Base-by-base conservation (phyloP, 1,284 basidiomycete genomes). In the Fomitopsis palustris region DNA sequence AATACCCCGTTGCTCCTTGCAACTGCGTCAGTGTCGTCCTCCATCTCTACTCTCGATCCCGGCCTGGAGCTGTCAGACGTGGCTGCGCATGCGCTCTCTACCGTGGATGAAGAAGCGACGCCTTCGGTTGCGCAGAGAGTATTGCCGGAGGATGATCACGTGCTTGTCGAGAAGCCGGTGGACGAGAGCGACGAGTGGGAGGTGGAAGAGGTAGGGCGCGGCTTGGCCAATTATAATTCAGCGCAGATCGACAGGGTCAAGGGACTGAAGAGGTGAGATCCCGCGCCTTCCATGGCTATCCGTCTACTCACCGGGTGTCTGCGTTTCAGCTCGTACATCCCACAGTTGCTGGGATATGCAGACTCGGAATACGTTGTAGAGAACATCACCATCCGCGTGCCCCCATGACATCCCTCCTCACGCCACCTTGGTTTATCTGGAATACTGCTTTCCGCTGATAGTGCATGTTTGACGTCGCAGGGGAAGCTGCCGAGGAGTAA, bases 301-400 rank as follows among this genome's bases (percentile, higher is more conserved):
- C 14, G 33, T 19, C n/a, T 16, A 38, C 51, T 43, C n/a, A 59
- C 54, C 1, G 37, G n/a, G 25, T 59, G 41, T 19, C n/a, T 37
- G 57, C 66, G 29, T 57, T 38, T 5, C 69, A 96, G 96, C 67
- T 88, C 93, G 0, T 84, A 92, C 60, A 89, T 98, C 45, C 78
- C 88, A 16, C 84, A 88, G 62, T 71, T 95, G 9, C 75, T 99
- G 41, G 96, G 95, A 0, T 98, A 98, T 73, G 92, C 92, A 19
- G 96, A 98, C 71, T 93, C 93, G 37, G 95, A 98, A 70, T 95
- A 98, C 75, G 93, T 98, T 38, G 96, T 97, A 4, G 96, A 98
- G 69, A 92, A 93, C 67, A 88, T 96, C 66, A 92, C 90, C 2
- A 87, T 92, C 61, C 79, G 86, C 58, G 65, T 75, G 45, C 69